Conservation (phyloP, 2,329 filamentous ascomycete genomes). For the Sporothrix pallida region DNA sequence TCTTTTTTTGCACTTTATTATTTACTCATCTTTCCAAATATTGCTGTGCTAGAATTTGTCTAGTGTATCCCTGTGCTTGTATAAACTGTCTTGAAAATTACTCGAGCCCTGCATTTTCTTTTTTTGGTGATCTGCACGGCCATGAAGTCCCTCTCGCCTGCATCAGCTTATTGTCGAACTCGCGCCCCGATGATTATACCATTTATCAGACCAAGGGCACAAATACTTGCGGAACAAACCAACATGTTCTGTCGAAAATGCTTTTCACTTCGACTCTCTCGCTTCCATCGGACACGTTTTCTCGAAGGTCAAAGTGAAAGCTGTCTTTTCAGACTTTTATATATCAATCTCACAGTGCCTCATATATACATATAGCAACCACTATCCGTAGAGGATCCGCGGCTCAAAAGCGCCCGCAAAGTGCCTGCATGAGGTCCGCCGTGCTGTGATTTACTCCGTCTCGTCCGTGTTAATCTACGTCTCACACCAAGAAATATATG, state of each 20-base stretch:
- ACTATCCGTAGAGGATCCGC: constrained; percentile 3
- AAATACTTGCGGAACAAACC: neutral
- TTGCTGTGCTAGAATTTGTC: neutral
- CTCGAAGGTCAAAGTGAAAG: neutral
- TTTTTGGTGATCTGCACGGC: neutral
- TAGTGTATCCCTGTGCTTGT: neutral
- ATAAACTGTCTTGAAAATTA: neutral
- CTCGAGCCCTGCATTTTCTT: neutral
- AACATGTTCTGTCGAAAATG: neutral
- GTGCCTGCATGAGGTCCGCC: constrained; percentile 10
- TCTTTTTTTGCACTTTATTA: neutral
- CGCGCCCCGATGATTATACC: too few relatives aligned
- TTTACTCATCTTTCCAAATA: too few relatives aligned
- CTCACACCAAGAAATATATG: constrained; percentile 7
- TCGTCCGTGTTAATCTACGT: constrained; percentile 9
- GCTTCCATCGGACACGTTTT: too few relatives aligned
- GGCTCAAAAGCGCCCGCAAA: constrained; percentile 10
- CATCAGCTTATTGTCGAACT: neutral
- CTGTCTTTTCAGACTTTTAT: constrained; percentile 15
- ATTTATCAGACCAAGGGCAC: neutral
- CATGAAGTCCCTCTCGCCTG: neutral
- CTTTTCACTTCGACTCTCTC: neutral
- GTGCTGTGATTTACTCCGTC: constrained; percentile 14
- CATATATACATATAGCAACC: constrained; percentile 1
- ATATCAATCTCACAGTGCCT: neutral